These are phyloP conservation scores for Pinus tabuliformis DNA, from an alignment of 75 land plant genomes.

Conservation along the genomic window DNA sequence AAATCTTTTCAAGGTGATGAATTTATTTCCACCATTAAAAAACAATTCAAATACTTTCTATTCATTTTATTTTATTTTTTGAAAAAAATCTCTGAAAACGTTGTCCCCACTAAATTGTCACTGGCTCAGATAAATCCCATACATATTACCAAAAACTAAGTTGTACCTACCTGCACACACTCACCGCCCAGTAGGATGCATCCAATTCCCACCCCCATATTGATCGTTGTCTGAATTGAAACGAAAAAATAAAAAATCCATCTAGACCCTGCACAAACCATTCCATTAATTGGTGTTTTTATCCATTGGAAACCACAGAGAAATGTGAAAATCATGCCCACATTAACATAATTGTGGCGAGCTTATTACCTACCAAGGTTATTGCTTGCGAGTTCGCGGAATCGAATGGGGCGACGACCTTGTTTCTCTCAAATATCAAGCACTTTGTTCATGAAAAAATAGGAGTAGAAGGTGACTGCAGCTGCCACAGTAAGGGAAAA, in stretches of 20 bases:
- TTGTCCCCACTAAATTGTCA: too few species aligned
- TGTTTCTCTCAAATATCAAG: constrained; percentile 67
- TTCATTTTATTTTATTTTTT: too few species aligned
- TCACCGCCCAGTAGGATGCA: constrained; percentile 56
- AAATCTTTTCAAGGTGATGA: too few species aligned
- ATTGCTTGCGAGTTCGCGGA: constrained; percentile 80
- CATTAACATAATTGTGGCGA: too few species aligned
- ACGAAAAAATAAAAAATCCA: constrained; percentile 73
- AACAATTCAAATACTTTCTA: too few species aligned
- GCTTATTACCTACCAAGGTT: constrained; percentile 75
- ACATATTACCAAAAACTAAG: too few species aligned
- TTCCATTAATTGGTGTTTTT: neutral
- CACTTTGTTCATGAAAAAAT: constrained; percentile 71
- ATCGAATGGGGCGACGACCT: constrained; percentile 81
- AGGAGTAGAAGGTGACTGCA: constrained; percentile 72
- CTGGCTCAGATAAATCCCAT: too few species aligned
- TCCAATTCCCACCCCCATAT: constrained; percentile 60
- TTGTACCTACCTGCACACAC: constrained; percentile 43
- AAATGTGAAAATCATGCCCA: too few species aligned
- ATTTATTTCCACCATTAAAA: too few species aligned
- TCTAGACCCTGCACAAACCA: constrained; percentile 39
- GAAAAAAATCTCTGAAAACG: too few species aligned
- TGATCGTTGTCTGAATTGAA: constrained; percentile 54
- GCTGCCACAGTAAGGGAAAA: constrained; percentile 51
- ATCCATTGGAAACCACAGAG: too few species aligned